These are phyloP conservation scores for Aspergillus oerlinghausenensis DNA, from an alignment of 2,329 filamentous ascomycete species.

Conservation along the genomic window DNA sequence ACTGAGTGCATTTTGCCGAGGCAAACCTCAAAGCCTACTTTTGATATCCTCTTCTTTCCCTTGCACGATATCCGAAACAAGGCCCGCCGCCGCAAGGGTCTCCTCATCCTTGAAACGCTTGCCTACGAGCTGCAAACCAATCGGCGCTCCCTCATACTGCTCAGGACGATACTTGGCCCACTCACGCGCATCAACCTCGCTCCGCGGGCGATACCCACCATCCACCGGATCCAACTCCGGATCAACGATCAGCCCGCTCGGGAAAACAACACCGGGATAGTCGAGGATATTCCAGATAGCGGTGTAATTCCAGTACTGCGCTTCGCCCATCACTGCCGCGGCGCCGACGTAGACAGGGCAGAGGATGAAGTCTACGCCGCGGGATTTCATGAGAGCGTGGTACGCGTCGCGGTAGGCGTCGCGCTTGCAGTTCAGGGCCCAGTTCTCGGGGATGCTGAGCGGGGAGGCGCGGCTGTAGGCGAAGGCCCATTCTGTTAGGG, in stretches of 20 bases:
- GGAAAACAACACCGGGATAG: constrained; percentile 26
- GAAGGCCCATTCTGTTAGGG: constrained; percentile 41
- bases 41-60: background rate
- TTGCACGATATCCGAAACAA: constrained; percentile 19
- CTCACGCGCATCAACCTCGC: constrained; percentile 26
- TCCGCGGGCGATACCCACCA: constrained; percentile 18
- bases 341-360: constrained; percentile 25
- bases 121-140: constrained; percentile 50
- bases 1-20: background rate
- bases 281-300: constrained; percentile 32
- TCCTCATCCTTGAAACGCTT: constrained; percentile 53
- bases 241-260: constrained; percentile 26
- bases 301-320: constrained; percentile 35
- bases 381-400: constrained; percentile 25
- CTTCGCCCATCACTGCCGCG: constrained; percentile 28
- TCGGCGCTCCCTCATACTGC: constrained; percentile 40
- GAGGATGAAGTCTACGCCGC: constrained; percentile 30
- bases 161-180: constrained; percentile 30
- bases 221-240: constrained; percentile 20
- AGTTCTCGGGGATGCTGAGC: constrained; percentile 25
- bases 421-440: constrained; percentile 23
- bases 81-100: constrained; percentile 28
- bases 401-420: constrained; percentile 29
- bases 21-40: background rate
- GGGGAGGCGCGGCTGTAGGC: constrained; percentile 17